These are phyloP conservation scores for Rhododendron ferrugineum DNA, from an alignment of 148 eudicot genomes.

Conservation along the genomic window DNA sequence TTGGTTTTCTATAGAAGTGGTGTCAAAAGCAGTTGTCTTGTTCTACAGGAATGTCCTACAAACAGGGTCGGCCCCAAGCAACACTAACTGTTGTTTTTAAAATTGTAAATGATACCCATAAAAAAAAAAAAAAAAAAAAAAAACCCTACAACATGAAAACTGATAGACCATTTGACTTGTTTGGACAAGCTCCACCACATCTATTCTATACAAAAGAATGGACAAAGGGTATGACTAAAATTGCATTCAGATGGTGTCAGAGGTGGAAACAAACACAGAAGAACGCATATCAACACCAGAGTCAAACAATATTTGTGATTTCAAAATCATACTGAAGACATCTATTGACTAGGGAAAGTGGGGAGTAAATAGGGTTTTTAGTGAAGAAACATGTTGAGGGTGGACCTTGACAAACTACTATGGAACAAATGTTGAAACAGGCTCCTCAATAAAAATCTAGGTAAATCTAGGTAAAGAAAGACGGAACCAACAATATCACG, in stretches of 20 bases:
- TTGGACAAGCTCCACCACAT: not conserved
- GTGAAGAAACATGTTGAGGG: not conserved
- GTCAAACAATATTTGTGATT: not conserved
- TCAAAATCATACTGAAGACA: not conserved
- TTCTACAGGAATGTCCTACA: not conserved
- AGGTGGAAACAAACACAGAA: not conserved
- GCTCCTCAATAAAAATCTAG: not conserved
- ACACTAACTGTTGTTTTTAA: not conserved
- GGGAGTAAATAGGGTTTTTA: not conserved
- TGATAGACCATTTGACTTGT: not conserved
- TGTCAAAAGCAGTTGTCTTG: conserved; percentile 3
- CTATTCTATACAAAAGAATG: too few relatives aligned
- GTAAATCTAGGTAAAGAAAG: not conserved
- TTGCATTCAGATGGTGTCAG: not conserved
- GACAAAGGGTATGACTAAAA: not conserved
- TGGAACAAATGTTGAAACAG: not conserved
- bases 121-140: too few relatives aligned
- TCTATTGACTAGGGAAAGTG: not conserved
- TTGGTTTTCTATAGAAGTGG: not conserved
- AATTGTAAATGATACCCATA: not conserved
- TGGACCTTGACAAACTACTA: not conserved
- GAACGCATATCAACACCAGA: not conserved
- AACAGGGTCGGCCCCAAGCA: not conserved
- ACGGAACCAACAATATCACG: not conserved
- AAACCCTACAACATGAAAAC: not conserved